Evolutionary conservation across 257 asterid genomes (phyloP).

Genomic region (Scutellaria baicalensis): DNA sequence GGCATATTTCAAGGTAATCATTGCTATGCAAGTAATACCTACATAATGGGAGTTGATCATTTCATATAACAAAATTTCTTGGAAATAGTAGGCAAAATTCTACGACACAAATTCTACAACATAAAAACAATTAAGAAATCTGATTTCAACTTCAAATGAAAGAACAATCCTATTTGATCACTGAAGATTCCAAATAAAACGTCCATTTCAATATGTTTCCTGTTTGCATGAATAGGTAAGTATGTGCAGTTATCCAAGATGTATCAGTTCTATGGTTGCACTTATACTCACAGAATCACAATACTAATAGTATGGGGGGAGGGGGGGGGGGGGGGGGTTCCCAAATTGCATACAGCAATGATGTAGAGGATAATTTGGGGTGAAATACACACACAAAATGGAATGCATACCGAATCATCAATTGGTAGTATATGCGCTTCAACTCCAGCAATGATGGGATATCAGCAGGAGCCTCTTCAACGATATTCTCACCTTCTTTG

Average conservation of each 20-base stretch:
- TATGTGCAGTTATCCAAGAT: neutral
- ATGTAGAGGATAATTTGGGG: neutral
- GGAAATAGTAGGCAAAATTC: neutral
- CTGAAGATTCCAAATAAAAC: neutral
- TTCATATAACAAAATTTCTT: neutral
- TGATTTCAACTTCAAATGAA: neutral
- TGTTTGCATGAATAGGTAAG: neutral
- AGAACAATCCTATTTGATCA: neutral
- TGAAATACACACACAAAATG: neutral
- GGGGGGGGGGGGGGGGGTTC: too few species aligned
- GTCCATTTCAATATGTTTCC: neutral
- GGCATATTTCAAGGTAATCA: slow-evolving; percentile 96
- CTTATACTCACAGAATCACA: neutral
- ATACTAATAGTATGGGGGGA: neutral
- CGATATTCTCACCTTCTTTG: slow-evolving; percentile 78
- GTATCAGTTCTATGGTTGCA: neutral
- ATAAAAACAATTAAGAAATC: neutral
- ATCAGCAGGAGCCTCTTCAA: slow-evolving; percentile 93
- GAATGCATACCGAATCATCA: slow-evolving; percentile 72
- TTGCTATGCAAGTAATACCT: slow-evolving; percentile 80
- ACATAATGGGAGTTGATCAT: slow-evolving; percentile 12
- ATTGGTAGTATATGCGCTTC: slow-evolving; percentile 86
- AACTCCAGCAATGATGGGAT: slow-evolving; percentile 82
- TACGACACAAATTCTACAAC: too few species aligned
- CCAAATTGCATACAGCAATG: neutral